Conservation (phyloP, 2,329 filamentous ascomycete genomes). For the Colletotrichum trifolii region DNA sequence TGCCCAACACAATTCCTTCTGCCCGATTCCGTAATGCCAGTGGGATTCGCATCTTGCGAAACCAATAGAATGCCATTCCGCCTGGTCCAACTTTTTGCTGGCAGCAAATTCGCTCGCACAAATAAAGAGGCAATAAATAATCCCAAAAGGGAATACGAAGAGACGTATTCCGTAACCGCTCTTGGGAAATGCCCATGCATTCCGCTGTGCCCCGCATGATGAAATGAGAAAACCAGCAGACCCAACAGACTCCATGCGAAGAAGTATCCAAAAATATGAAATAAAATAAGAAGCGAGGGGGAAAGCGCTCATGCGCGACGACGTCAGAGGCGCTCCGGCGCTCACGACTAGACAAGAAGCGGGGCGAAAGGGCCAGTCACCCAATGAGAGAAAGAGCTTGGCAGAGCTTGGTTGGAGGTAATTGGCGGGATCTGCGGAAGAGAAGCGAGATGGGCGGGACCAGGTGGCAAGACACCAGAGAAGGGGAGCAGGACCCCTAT, state of each 20-base stretch:
- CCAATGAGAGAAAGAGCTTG: neutral
- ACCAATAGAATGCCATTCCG: no score
- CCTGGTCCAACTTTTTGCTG: no score
- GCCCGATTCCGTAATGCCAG: no score
- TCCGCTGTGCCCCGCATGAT: neutral
- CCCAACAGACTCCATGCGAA: neutral
- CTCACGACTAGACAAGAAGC: neutral
- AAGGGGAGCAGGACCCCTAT: slow-evolving; percentile 27
- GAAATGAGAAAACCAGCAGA: neutral
- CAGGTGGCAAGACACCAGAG: neutral
- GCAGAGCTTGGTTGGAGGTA: neutral
- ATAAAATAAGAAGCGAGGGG: neutral
- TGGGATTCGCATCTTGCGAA: no score
- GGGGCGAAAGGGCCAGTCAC: neutral
- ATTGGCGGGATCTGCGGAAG: neutral
- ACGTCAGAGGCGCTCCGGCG: slow-evolving; percentile 25
- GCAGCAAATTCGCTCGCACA: no score
- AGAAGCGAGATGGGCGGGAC: neutral
- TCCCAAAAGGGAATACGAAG: no score
- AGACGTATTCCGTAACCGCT: no score
- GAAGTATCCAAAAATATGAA: neutral
- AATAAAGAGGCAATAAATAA: no score
- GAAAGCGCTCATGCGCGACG: slow-evolving; percentile 25
- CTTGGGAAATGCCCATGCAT: neutral
- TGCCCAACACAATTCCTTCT: no score